Percentiles rank a stretch among this genome's conserved stretches.
Conservation (phyloP, 1,284 basidiomycete genomes). For the Trametes polyzona region DNA sequence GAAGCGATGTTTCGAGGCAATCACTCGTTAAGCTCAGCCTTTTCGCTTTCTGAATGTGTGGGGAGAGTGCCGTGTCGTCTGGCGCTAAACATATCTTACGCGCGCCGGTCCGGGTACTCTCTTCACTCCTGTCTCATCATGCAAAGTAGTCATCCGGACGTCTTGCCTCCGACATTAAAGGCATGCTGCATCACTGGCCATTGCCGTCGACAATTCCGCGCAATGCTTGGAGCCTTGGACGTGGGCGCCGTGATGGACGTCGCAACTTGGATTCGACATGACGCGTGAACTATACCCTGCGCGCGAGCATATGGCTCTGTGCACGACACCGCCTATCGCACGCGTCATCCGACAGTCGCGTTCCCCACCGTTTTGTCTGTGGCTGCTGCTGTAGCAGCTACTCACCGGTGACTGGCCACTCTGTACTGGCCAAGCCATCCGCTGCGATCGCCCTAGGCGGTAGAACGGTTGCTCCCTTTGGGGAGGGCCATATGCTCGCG, state of each 20-base stretch:
- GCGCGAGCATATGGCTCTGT: background rate
- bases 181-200: background rate
- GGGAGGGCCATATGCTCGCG: background rate
- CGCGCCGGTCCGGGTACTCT: background rate
- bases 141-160: background rate
- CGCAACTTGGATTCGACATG: background rate
- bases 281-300: background rate
- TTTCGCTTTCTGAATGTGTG: background rate
- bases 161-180: background rate
- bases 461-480: background rate
- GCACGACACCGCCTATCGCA: background rate
- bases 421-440: background rate
- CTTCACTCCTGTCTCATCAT: background rate
- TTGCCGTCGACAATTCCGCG: background rate
- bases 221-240: background rate
- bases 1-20: background rate
- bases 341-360: background rate
- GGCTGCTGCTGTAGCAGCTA: background rate
- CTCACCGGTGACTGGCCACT: background rate
- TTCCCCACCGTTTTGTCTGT: background rate
- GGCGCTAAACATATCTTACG: no score
- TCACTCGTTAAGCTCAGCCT: constrained; percentile 2
- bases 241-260: background rate
- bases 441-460: background rate
- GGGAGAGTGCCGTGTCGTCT: background rate